Evolutionary conservation across 345 rosid genomes (phyloP), one percentile per base, ranked within the genome.

Genomic region (Gossypium sturtianum): DNA sequence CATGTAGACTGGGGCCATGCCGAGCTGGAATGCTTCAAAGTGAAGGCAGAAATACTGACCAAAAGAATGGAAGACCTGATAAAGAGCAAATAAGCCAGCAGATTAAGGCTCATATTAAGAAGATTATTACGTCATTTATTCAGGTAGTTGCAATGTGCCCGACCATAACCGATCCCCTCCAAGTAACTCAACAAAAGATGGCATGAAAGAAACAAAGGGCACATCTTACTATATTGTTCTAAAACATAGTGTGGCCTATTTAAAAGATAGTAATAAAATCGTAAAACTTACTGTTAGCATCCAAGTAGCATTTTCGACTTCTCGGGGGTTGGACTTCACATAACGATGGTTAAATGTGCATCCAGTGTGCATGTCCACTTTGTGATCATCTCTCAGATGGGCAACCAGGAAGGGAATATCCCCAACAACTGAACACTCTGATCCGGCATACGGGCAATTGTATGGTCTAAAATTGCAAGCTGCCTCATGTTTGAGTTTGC

Each of bases 41-140:
- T 94, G 98, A 69, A 94, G 97, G 82, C 98, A 94, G 75, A 94
- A 94, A 82, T 94, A 94, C 53, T 90, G 97, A 71, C 98, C 98
- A 78, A 90, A 94, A 81, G 97, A 94, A 81, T 92, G 92, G 73
- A 94, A 94, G 45, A 94, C 98, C 98, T 94, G 82, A 75, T 53
- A 56, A 19, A 56, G 64, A 52, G 16, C 70, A 47, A 29, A 52
- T 19, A 41, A 56, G 27, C 63, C 34, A 48, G 57, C 58, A 2
- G 58, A n/a, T n/a, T 17, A 53, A 53, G 11, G 22, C 1, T n/a
- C 22, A 2, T 53, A 53, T 53, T 53, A 53, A 7, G 58, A n/a
- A 53, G 58, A 53, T 53, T 53, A 17, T 3, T 17, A 7, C 58
- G 19, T 9, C 8, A 20, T 53, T 53, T 53, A 53, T 68, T 25